phyloP scores from a whole-genome alignment of 73 alveolate genomes.

The Paramecium octaurelia region DNA sequence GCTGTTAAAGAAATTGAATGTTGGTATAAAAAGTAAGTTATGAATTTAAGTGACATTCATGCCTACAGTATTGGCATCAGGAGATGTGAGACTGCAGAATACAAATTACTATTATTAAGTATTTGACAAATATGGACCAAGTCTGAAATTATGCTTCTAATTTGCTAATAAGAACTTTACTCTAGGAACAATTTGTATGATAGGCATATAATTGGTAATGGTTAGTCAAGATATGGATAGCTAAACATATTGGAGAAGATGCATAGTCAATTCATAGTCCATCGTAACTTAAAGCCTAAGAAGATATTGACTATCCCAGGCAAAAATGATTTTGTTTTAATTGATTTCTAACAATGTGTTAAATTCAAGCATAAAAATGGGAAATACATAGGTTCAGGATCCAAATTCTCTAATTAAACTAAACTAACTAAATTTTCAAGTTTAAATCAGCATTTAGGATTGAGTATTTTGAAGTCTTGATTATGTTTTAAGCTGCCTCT shows the following conservation, averaged over 20 bases:
- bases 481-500: slow-evolving; percentile 16
- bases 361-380: slow-evolving; percentile 60
- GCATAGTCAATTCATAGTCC: slow-evolving; percentile 46
- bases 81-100: background rate
- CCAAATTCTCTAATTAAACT: background rate
- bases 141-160: slow-evolving; percentile 16
- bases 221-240: background rate
- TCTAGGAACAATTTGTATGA: background rate
- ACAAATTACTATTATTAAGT: slow-evolving; percentile 1
- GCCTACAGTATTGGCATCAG: background rate
- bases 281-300: slow-evolving; percentile 53
- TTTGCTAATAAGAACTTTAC: background rate
- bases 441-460: slow-evolving; percentile 40
- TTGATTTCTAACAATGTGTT: slow-evolving; percentile 32
- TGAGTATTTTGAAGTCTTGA: slow-evolving; percentile 8
- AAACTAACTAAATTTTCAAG: slow-evolving; percentile 50
- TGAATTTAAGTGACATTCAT: background rate
- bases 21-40: background rate
- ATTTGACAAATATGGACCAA: slow-evolving; percentile 21
- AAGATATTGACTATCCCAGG: slow-evolving; percentile 9
- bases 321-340: slow-evolving; percentile 8
- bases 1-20: background rate
- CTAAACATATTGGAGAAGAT: slow-evolving; percentile 45
- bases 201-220: background rate
- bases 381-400: background rate